A percentile compares a stretch with the other conserved stretches of the same genome.
Evolutionary conservation across 2,329 filamentous ascomycete genomes (phyloP).

Genomic region (Paracamarosporium sp.): DNA sequence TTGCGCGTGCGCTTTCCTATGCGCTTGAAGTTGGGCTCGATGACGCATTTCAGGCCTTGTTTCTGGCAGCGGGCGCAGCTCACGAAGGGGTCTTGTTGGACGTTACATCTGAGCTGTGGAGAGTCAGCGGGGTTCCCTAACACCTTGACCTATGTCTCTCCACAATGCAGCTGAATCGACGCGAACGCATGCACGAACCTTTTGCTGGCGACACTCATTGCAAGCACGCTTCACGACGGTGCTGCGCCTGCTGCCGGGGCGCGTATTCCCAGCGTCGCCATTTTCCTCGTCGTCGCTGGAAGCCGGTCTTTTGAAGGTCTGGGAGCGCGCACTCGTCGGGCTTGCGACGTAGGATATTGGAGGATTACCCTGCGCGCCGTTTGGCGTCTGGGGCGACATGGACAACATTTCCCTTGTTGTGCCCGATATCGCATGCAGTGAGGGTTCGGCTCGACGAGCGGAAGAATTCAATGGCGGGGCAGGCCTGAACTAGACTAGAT

Average conservation of each 20-base stretch:
- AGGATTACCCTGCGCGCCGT: slow-evolving; percentile 29
- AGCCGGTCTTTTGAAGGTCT: slow-evolving; percentile 46
- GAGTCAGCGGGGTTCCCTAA: slow-evolving; percentile 23
- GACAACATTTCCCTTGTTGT: slow-evolving; percentile 24
- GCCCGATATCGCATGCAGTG: slow-evolving; percentile 11
- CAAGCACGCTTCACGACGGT: slow-evolving; percentile 72
- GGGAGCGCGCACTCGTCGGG: slow-evolving; percentile 36
- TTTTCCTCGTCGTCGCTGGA: slow-evolving; percentile 45
- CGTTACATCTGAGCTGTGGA: slow-evolving; percentile 78
- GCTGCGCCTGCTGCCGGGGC: slow-evolving; percentile 34
- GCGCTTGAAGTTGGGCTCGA: slow-evolving; percentile 87
- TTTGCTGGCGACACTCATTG: slow-evolving; percentile 86
- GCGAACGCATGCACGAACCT: slow-evolving; percentile 61
- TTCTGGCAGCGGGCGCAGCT: slow-evolving; percentile 80
- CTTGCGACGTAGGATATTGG: slow-evolving; percentile 34
- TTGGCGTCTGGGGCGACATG: slow-evolving; percentile 42
- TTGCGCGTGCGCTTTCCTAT: slow-evolving; percentile 83
- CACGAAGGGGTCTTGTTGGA: slow-evolving; percentile 79
- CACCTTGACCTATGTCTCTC: neutral
- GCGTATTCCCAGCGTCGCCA: slow-evolving; percentile 31
- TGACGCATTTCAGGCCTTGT: slow-evolving; percentile 82
- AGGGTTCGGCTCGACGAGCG: slow-evolving; percentile 1
- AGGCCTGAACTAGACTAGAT: slow-evolving; percentile 6
- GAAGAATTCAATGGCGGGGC: slow-evolving; percentile 9
- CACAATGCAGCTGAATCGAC: neutral